Base-by-base conservation (phyloP, 2,329 filamentous ascomycete genomes). In the Penicillium sp. region DNA sequence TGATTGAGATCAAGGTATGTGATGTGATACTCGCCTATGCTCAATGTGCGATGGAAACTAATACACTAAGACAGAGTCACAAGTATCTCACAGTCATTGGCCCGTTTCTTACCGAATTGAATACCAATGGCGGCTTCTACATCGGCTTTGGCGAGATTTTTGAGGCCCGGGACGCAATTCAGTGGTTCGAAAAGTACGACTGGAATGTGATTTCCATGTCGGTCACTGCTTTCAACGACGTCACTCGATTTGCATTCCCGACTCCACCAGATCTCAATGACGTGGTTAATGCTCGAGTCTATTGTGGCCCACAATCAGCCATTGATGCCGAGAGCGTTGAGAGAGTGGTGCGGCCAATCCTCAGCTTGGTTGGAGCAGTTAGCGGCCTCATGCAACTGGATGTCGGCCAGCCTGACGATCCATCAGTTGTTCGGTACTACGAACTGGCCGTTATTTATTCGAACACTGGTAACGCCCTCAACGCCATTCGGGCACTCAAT, bases 401-500 rank as follows among this genome's bases (percentile, higher is more conserved):
- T 43, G 0, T 31, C 22, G 3, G 11, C 53, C 37, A n/a, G 9
- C n/a, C 6, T 19, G 43, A 46, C 16, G 16, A 46, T n/a, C 14
- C 22, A n/a, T 2, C 7, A 2, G 24, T 46, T 24, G 43, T 31
- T 24, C 43, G 43, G 14, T 31, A 2, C 43, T 46, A 46, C 16
- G 22, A 46, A 7, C 14, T 46, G 14, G 24, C 27, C 4, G 24
- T 46, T 6, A 3, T 6, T 31, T 46, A n/a, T 16, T 7, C 24
- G 18, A 39, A 59, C 35, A 5, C 24, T 27, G 10, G n/a, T 0
- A 40, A 60, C 36, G 55, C 58, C 2, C 18, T 57, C 22, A 63
- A 63, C 50, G 54, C 50, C 6, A 35, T 55, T 9, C 35, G 50
- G 5, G 18, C 36, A 35, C 41, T 63, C 13, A 63, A 63, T 44